Base-by-base conservation (phyloP, 495 filamentous ascomycete genomes). In the Tuber brumale region DNA sequence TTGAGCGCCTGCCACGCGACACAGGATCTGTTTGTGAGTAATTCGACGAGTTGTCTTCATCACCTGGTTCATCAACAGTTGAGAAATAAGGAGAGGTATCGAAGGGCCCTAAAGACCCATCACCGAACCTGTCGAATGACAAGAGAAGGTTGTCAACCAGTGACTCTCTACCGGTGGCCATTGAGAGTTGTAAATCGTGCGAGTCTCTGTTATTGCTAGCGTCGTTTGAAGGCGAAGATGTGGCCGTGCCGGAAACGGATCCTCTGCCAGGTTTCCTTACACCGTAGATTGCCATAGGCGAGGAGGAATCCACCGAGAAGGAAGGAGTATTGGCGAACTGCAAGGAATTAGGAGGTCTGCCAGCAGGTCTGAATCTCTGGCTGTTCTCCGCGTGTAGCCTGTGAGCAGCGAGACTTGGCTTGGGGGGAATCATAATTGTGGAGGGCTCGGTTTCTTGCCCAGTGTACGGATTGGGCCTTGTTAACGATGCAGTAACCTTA, bases 91-190 rank as follows among this genome's bases (percentile, higher is more conserved):
- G 80, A 37, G 81, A 82, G 23, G 80, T 72, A 39, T 82, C 81
- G 75, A 84, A 84, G 71, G 69, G 69, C 23, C 82, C 83, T 46
- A 83, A 79, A 61, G 77, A 76, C n/a, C 78, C 83, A 76, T 88
- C 88, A 8, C 88, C 87, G 75, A 88, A 85, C 85, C 93, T 91
- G 84, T 96, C 93, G 75, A 97, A 89, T 27, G 94, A 97, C 44
- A 94, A 88, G 19, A 97, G 88, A 90, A 97, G 93, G 81, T 97
- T 94, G 84, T 94, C 92, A 69, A 97, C 92, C 70, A 97, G 90
- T 37, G 94, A 97, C 79, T 94, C 92, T 71, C 94, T 90, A 42
- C 90, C 91, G 77, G 91, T 89, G 82, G 94, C 91, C 74, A 90
- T 87, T 71, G 91, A 86, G 72, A 97, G 86, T 45, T 93, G 94